Evolutionary conservation across 2,329 filamentous ascomycete species (phyloP), one percentile per base, ranked within the genome.

Genomic region (Elsinoe fawcettii): DNA sequence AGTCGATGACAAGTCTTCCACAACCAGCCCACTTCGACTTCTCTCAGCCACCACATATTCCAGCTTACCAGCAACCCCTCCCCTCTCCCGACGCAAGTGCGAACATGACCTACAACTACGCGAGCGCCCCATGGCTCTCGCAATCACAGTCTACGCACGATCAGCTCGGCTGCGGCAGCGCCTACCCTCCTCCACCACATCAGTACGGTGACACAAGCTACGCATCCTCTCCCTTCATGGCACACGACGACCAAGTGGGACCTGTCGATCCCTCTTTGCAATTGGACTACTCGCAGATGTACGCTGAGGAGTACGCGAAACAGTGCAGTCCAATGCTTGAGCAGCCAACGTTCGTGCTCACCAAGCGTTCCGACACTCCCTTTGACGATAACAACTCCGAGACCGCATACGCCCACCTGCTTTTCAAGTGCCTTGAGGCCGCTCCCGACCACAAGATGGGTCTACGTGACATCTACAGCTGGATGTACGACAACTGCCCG

Each of bases 381-480:
- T 56, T 58, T 16, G 51, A 59, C 30, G 57, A 56, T 5, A 58
- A 62, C 32, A 57, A 60, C 18, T 39, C 56, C 22, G 65, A 67
- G n/a, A 55, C 56, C 5, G 46, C 60, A 5, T 97, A 97, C 67
- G 90, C 92, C 0, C 80, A 87, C 65, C 79, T 96, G 14, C 89
- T 97, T 60, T 87, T 85, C 66, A 76, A 79, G 54, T 90, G 90
- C 1, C 80, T 97, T 18, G 81, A 85, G 74, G 82, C 82, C 63
- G 80, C 79, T 0, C 80, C 83, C 0, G 75, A 77, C 4, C 79
- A 86, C 60, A 83, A 82, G 20, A 87, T 96, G 82, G 82, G 86
- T 1, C 77, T 97, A 11, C 85, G 90, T 63, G 86, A 95, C 56
- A 88, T 97, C 58, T 97, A 97, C 71, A 79, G 86, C 58, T 97